Conservation (phyloP, 2,329 filamentous ascomycete genomes). For the Parastagonospora nodorum region DNA sequence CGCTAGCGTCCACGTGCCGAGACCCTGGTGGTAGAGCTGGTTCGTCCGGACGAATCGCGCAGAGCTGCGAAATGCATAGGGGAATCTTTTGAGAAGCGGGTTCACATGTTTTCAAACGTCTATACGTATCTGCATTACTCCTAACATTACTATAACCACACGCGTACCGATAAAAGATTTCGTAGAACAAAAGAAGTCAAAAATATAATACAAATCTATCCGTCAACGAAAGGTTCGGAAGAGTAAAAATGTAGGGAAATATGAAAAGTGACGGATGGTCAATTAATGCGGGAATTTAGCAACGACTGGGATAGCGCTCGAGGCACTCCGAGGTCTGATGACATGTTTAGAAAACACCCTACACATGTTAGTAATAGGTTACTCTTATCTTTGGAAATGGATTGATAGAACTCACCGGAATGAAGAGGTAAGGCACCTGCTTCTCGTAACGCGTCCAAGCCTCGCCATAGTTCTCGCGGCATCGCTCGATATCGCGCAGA, state of each 20-base stretch:
- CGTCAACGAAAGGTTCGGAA: slow-evolving; percentile 4
- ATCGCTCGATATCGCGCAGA: slow-evolving; percentile 74
- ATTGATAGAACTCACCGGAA: slow-evolving; percentile 60
- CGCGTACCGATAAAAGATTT: slow-evolving; percentile 6
- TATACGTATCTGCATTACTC: slow-evolving; percentile 23
- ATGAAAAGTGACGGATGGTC: slow-evolving; percentile 1
- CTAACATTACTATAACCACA: slow-evolving; percentile 18
- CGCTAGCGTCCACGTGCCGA: slow-evolving; percentile 3
- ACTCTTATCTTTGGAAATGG: background rate
- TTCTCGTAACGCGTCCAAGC: slow-evolving; percentile 82
- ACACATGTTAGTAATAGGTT: background rate
- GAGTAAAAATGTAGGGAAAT: background rate
- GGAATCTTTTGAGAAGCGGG: no score
- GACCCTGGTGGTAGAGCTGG: slow-evolving; percentile 1
- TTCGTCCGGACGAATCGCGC: background rate
- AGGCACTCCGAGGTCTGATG: background rate
- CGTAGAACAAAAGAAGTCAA: slow-evolving; percentile 10
- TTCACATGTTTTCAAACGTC: background rate
- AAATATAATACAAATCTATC: slow-evolving; percentile 18
- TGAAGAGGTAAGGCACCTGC: slow-evolving; percentile 81
- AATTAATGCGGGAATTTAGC: background rate
- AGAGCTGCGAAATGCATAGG: no score
- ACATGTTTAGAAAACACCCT: slow-evolving; percentile 16
- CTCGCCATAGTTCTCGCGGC: slow-evolving; percentile 78
- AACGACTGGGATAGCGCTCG: background rate